A percentile compares a stretch with the other conserved stretches of the same genome.
Conservation (phyloP, 2,329 filamentous ascomycete species). For the Leptographium flavum region DNA sequence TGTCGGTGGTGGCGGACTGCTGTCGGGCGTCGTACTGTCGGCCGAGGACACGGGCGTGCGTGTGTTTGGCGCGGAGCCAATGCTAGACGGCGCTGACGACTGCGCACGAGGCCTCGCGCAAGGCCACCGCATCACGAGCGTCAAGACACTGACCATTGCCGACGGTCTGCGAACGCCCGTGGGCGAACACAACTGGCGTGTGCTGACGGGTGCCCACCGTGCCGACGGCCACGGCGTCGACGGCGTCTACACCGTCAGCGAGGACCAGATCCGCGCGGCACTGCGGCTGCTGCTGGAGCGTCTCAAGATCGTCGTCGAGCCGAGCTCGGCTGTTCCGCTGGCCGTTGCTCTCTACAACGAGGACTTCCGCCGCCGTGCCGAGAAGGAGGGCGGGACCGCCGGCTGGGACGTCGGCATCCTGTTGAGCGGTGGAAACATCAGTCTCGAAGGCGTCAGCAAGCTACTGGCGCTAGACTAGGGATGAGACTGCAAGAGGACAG, state of each 20-base stretch:
- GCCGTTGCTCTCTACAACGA: conserved; percentile 76
- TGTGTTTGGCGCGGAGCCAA: conserved; percentile 82
- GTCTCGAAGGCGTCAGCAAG: conserved; percentile 35
- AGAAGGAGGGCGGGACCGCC: conserved; percentile 51
- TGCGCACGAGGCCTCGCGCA: conserved; percentile 53
- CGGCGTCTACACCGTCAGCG: conserved; percentile 59
- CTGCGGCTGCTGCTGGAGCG: conserved; percentile 71
- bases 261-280: conserved; percentile 67
- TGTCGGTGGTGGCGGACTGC: conserved; percentile 77
- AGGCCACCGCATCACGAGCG: conserved; percentile 48
- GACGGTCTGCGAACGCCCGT: conserved; percentile 81
- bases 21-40: conserved; percentile 68
- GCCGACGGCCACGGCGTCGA: conserved; percentile 42
- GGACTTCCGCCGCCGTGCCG: conserved; percentile 60
- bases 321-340: conserved; percentile 69
- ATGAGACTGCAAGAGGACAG: background rate
- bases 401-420: conserved; percentile 60
- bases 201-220: conserved; percentile 40
- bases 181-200: conserved; percentile 58
- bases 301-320: conserved; percentile 84
- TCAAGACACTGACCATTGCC: conserved; percentile 69
- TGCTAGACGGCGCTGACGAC: conserved; percentile 73
- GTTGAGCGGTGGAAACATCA: conserved; percentile 46
- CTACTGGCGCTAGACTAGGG: conserved; percentile 24
- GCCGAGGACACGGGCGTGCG: conserved; percentile 54